A percentile compares a stretch with the other conserved stretches of the same genome.
Evolutionary conservation across 352 stramenopile genomes (phyloP).

Genomic region (Pythium volutum): DNA sequence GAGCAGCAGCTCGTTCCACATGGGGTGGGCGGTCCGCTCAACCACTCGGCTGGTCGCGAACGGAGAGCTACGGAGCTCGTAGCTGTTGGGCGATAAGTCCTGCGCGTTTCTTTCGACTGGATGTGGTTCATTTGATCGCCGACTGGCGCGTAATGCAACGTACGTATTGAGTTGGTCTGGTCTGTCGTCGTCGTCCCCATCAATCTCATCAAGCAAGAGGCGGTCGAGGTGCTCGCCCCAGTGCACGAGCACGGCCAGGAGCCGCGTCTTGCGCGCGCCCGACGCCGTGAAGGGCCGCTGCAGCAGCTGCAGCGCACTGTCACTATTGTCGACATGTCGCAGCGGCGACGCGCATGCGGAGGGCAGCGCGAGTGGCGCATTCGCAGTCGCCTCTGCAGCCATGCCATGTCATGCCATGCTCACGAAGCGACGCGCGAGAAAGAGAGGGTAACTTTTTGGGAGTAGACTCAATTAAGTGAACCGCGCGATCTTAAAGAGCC

Average conservation of each 20-base stretch:
- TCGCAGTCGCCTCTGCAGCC: slow-evolving; percentile 17
- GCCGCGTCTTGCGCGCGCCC: slow-evolving; percentile 29
- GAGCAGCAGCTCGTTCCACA: slow-evolving; percentile 72
- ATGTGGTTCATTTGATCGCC: background rate
- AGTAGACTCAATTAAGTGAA: slow-evolving; percentile 21
- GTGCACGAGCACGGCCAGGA: slow-evolving; percentile 57
- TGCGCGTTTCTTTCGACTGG: background rate
- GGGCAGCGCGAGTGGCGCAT: slow-evolving; percentile 47
- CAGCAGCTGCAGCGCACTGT: slow-evolving; percentile 1
- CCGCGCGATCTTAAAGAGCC: slow-evolving; percentile 26
- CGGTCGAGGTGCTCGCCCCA: slow-evolving; percentile 37
- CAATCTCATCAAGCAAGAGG: background rate
- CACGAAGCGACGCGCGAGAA: slow-evolving; percentile 16
- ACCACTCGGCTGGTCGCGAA: slow-evolving; percentile 65
- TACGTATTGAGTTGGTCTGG: slow-evolving; percentile 12
- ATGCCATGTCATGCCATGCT: slow-evolving; percentile 13
- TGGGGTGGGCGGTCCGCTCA: slow-evolving; percentile 29
- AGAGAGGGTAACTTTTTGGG: background rate
- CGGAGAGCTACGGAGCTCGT: slow-evolving; percentile 49
- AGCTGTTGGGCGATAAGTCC: slow-evolving; percentile 29
- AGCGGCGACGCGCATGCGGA: slow-evolving; percentile 34
- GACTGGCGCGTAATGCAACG: slow-evolving; percentile 14
- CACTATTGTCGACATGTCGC: background rate
- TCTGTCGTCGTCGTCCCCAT: background rate
- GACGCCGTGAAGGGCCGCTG: slow-evolving; percentile 52